Evolutionary conservation across 441 rosid species (phyloP), one percentile per base, ranked within the genome.

Genomic region (Populus hybrid): DNA sequence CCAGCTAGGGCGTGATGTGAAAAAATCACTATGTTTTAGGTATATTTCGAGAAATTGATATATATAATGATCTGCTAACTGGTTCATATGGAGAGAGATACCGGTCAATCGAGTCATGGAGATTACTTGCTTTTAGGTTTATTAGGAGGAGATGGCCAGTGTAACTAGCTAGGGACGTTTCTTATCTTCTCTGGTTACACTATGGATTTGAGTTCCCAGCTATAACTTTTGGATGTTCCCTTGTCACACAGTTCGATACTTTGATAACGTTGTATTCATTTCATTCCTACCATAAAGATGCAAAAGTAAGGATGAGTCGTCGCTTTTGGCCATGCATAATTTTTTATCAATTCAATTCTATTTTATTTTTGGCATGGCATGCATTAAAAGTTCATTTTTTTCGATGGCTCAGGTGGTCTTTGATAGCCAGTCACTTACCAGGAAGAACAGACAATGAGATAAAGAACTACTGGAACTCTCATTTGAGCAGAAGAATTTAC

Each of bases 361-460:
- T 30, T 18, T 26, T 16, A 18, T 9, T 20, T 7, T 20, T 21
- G 50, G 38, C 23, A 28, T 35, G 28, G 21, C 8, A 21, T 14
- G 69, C 36, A 5, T 34, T 32, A 0, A 59, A 8, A 21, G 40
- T 30, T 34, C 57, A 21, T 10, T 6, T n/a, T 26, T 57, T 61
- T 28, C 21, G 40, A 18, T 66, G 20, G 40, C 32, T 78, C 85
- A 94, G 98, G 83, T 92, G 97, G 98, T 91, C 97, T 8, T 72
- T 89, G 77, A 94, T 94, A 67, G 98, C 98, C n/a, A 83, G 87
- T 36, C 83, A 90, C 77, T 85, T 94, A 36, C 92, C 97, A 6
- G 98, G 97, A 69, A 83, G 98, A 86, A 94, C 98, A 73, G 98
- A 94, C 82, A 94, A 94, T 81, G 98, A 94, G 81, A 91, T 94